These are phyloP conservation scores for Rubia peregrina DNA, from an alignment of 305 asterid genomes.

Conservation along the genomic window DNA sequence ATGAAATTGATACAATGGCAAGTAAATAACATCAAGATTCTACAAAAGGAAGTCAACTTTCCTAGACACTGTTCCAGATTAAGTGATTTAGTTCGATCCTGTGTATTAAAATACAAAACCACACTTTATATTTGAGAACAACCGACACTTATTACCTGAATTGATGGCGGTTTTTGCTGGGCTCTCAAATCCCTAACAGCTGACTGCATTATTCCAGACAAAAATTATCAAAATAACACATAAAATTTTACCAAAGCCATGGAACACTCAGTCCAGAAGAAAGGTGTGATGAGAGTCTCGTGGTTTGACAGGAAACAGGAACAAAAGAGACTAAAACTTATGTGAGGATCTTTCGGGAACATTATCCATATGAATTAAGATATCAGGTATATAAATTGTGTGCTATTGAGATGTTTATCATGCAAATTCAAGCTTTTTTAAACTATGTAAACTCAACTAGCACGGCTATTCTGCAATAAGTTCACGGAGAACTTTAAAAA, in stretches of 20 bases:
- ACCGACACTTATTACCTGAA: conserved; percentile 52
- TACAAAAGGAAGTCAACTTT: neutral
- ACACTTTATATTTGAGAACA: neutral
- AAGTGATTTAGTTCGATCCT: neutral
- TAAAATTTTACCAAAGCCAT: neutral
- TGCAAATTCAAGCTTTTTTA: neutral
- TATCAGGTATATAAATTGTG: neutral
- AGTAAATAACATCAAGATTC: neutral
- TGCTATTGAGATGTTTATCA: neutral
- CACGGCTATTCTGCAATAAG: neutral
- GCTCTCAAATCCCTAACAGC: conserved; percentile 83
- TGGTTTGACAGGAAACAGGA: neutral
- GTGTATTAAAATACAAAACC: neutral
- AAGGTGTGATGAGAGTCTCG: neutral
- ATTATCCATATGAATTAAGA: neutral
- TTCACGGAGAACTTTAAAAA: neutral
- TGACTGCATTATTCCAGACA: conserved; percentile 40
- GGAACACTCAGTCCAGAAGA: neutral
- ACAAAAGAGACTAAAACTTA: neutral
- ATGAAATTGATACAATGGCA: neutral
- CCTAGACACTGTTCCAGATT: neutral
- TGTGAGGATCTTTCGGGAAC: neutral
- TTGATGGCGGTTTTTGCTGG: conserved; percentile 85
- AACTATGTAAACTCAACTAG: neutral
- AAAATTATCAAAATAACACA: conserved; percentile 11